Evolutionary conservation across 23 red algal genomes (phyloP), one percentile per base, ranked within the genome.

Genomic region (Porphyridium purpureum): DNA sequence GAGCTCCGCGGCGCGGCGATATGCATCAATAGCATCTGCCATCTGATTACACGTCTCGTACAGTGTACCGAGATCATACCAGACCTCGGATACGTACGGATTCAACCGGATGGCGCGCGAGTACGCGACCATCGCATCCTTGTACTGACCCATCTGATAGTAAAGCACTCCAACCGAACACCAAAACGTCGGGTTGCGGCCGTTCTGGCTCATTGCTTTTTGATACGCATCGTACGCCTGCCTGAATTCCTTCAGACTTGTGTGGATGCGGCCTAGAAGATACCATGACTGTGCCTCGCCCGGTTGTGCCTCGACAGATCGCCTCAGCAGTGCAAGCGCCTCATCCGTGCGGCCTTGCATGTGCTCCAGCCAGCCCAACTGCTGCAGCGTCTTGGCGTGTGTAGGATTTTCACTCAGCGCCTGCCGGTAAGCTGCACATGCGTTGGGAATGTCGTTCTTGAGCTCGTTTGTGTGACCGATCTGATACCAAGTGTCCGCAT

Each of bases 121-220:
- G 62, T 95, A 95, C 11, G 88, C 88, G 62, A 85, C 88, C 68
- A 83, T 60, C 15, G 88, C 88, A 58, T 95, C 88, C 17, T 67
- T 47, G 55, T 63, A 73, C 62, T 95, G 88, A 4, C 72, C 59
- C 78, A 81, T 80, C 35, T 85, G 79, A 54, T 72, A 86, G 52
- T 95, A 95, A 23, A 95, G 42, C 3, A 95, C 84, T 31, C 69
- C 69, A 50, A 95, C 85, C 0, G 88, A 95, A 58, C 88, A 95
- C 88, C 88, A 95, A 42, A 75, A 95, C 17, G 59, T 80, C 5
- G 80, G 69, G 33, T 95, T 78, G 24, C 55, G 27, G 32, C 47
- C 36, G n/a, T 95, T 75, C 35, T 79, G 52, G 24, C 79, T 69
- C 33, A 95, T 70, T 17, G 88, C 88, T 51, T 85, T 66, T 17